Evolutionary conservation across 2,329 filamentous ascomycete species (phyloP), one percentile per base, ranked within the genome.

Genomic region (Fusarium sp.): DNA sequence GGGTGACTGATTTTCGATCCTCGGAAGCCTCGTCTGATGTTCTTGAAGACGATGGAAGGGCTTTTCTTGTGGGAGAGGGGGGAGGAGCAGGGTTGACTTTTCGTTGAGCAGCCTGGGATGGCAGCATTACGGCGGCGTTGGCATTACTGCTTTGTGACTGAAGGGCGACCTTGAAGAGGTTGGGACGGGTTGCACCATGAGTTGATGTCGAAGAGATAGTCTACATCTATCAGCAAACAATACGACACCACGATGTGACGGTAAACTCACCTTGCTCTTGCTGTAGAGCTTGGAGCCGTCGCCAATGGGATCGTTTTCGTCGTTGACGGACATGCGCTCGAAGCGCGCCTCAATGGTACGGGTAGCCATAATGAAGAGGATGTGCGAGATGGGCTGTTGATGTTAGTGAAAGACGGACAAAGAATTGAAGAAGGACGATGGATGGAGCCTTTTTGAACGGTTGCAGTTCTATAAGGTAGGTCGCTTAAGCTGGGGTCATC

Each of bases 261-360:
- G 27, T 27, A 46, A 37, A 51, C 78, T 60, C 84, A 95, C 94
- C 89, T 97, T 97, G 66, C 88, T 81, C 82, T 97, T 97, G 72
- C 88, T 85, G 78, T 92, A 90, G 27, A 72, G 66, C 68, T 85
- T 85, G 59, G 82, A 81, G 67, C 82, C 83, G 68, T 88, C 85
- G 57, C 82, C 82, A 32, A 84, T 81, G 66, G 84, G 81, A 63
- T 93, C 91, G 77, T 95, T 97, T 81, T 97, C 94, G 77, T 98
- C 94, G 74, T 92, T 91, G 68, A 98, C 93, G 21, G 92, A 91
- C 82, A 98, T 88, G 80, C 90, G 91, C 89, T 97, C 94, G 77
- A 98, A 93, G 75, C 93, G 92, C 81, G 92, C 86, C 83, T 98
- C 95, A 48, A 98, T 86, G 54, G 89, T 89, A 74, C 92, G 89